Evolutionary conservation across 495 filamentous ascomycete genomes (phyloP), one percentile per base, ranked within the genome.

Genomic region (Echria macrotheca): DNA sequence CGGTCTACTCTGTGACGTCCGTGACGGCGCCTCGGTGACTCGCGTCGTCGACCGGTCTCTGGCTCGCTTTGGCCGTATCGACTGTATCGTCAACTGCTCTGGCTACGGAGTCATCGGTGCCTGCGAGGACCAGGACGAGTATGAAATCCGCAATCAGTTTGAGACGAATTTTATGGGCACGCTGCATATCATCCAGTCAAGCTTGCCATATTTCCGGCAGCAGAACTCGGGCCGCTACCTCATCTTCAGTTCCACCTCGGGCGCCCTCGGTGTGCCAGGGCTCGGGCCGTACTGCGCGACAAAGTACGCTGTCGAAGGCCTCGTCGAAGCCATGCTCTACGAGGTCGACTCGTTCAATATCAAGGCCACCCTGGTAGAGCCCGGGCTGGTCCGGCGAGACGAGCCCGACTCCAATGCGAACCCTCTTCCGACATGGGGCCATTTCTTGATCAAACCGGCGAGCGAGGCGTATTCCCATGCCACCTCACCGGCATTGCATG

Each of bases 121-220:
- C 2, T 96, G 89, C 69, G 93, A 98, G 69, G 93, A 96, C 70
- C 93, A 97, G 68, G 89, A 95, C 68, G 88, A 93, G 58, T 83
- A 87, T 64, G 91, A 97, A 56, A 83, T 98, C 53, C 85, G 89
- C 51, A 93, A 91, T 61, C 91, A 97, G 65, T 96, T 97, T 67
- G 86, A 91, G 68, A 96, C 90, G 24, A 98, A 98, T 64, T 94
- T 95, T 70, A 89, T 90, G 67, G 93, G 93, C 45, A 91, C 89
- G 0, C 61, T 96, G 51, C 85, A 96, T 63, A 97, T 98, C 57
- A 85, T 96, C 50, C 88, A 95, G 65, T 69, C 86, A n/a, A 87
- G 83, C 17, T 66, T 96, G 24, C 87, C 89, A 0, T 89, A 96
- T 71, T 96, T 97, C 64, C 82, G 93, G 18, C 76, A 82, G 49